phyloP scores from a whole-genome alignment of 2,329 filamentous ascomycete genomes.

The Exophiala phaeomuriformis region DNA sequence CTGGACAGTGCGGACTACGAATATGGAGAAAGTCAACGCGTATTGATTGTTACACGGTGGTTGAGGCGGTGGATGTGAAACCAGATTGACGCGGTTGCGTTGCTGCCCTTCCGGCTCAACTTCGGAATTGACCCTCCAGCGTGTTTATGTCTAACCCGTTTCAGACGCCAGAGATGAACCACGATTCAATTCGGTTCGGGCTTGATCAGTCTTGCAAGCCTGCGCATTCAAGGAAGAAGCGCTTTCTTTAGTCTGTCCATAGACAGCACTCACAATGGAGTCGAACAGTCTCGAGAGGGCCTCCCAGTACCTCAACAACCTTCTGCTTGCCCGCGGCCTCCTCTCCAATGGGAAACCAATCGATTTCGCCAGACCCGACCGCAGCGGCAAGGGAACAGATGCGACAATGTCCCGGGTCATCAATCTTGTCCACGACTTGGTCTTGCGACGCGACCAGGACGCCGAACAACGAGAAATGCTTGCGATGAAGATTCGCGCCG shows the following conservation, averaged over 20 bases:
- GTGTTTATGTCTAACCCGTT: conserved; percentile 14
- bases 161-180: not conserved
- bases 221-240: too few species aligned
- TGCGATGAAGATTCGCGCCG: conserved; percentile 65
- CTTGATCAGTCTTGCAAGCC: too few species aligned
- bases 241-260: too few species aligned
- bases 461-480: conserved; percentile 80
- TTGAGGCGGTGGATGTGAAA: too few species aligned
- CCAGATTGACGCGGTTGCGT: not conserved
- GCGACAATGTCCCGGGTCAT: conserved; percentile 80
- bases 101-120: not conserved
- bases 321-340: conserved; percentile 56
- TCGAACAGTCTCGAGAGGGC: conserved; percentile 46
- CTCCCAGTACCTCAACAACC: conserved; percentile 58
- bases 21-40: too few species aligned
- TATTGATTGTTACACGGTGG: too few species aligned
- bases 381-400: conserved; percentile 51
- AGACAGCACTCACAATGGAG: conserved; percentile 12
- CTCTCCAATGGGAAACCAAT: conserved; percentile 54
- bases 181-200: too few species aligned
- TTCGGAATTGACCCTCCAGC: not conserved
- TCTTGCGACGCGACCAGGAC: conserved; percentile 83
- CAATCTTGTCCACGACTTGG: conserved; percentile 86
- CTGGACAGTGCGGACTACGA: not conserved
- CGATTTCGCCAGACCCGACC: conserved; percentile 70